These are phyloP conservation scores for Epichloe baconii DNA, from an alignment of 2,329 filamentous ascomycete species.

Conservation along the genomic window DNA sequence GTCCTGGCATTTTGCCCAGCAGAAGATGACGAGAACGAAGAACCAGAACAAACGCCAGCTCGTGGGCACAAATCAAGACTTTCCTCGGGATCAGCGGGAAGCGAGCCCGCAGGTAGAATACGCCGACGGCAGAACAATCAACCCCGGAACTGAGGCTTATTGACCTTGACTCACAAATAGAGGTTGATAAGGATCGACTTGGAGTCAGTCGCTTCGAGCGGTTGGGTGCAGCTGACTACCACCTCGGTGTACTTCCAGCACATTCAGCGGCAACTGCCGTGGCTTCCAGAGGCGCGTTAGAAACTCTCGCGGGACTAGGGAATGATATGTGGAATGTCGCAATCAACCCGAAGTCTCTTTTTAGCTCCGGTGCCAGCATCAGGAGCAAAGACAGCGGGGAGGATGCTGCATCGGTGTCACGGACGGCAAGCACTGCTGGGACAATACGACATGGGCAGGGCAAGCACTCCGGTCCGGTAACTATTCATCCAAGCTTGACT, in stretches of 20 bases:
- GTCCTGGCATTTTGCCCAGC: constrained; percentile 81
- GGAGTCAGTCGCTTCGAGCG: constrained; percentile 78
- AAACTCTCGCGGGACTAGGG: constrained; percentile 58
- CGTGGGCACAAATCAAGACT: constrained; percentile 26
- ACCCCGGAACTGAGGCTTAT: constrained; percentile 86
- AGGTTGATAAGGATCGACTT: constrained; percentile 76
- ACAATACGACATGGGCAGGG: constrained; percentile 16
- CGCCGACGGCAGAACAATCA: constrained; percentile 64
- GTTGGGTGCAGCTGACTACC: constrained; percentile 81
- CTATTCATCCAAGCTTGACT: constrained; percentile 40
- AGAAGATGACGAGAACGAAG: constrained; percentile 48
- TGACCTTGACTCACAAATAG: constrained; percentile 74
- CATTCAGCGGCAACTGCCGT: constrained; percentile 50
- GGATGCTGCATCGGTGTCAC: constrained; percentile 35
- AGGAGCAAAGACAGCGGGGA: constrained; percentile 48
- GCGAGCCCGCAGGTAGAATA: constrained; percentile 51
- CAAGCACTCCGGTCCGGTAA: constrained; percentile 15
- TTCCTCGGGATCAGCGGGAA: constrained; percentile 36
- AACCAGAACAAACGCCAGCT: constrained; percentile 12
- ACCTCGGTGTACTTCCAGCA: constrained; percentile 72
- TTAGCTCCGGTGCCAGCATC: constrained; percentile 76
- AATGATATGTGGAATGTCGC: constrained; percentile 83
- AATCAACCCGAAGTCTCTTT: constrained; percentile 73
- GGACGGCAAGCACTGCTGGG: constrained; percentile 22
- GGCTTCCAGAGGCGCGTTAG: constrained; percentile 57